These are phyloP conservation scores for Zychaea mexicana DNA, from an alignment of 371 early-diverging fungal species.

Conservation along the genomic window DNA sequence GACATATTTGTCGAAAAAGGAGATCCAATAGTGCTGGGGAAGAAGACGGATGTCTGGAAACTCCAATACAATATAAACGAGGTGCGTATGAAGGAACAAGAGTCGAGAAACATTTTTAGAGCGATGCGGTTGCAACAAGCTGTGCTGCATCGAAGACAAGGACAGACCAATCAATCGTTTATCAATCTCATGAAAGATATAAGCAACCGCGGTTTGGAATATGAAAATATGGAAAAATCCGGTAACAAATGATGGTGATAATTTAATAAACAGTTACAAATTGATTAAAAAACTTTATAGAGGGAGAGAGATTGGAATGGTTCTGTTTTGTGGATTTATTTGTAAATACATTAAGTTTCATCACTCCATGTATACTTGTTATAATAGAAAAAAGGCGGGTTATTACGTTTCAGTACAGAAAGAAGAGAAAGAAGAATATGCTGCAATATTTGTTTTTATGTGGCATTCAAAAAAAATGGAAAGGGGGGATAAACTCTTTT, in stretches of 20 bases:
- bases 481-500: too few relatives aligned
- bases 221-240: neutral
- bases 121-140: neutral
- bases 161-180: neutral
- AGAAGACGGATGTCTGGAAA: neutral
- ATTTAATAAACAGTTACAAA: constrained; percentile 2
- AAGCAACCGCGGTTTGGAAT: neutral
- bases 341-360: too few relatives aligned
- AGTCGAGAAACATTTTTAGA: neutral
- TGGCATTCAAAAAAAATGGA: too few relatives aligned
- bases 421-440: too few relatives aligned
- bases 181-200: neutral
- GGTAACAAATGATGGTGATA: too few relatives aligned
- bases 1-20: neutral
- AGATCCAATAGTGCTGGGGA: neutral
- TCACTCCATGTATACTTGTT: too few relatives aligned
- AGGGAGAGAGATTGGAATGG: too few relatives aligned
- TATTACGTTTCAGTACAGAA: too few relatives aligned
- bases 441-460: too few relatives aligned
- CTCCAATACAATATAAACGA: neutral
- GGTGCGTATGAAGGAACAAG: neutral
- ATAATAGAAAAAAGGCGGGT: too few relatives aligned
- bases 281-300: constrained; percentile 4
- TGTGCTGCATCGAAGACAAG: neutral
- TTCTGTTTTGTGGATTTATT: too few relatives aligned